Conservation (phyloP, 805 yeast species). For the Kazachstania kunashirensis region DNA sequence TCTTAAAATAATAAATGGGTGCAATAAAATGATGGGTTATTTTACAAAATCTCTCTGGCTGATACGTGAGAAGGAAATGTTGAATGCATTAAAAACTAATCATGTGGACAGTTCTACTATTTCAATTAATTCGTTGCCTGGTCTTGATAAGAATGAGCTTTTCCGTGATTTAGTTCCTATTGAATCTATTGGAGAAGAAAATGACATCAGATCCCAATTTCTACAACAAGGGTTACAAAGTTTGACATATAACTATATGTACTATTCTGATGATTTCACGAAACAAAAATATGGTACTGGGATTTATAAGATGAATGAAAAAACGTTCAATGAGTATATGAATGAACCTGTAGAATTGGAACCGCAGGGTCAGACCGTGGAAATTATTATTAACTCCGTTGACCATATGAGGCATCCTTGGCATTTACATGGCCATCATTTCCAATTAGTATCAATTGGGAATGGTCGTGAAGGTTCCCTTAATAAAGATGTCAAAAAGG, state of each 20-base stretch:
- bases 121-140: slow-evolving; percentile 35
- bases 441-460: slow-evolving; percentile 42
- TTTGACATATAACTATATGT: slow-evolving; percentile 39
- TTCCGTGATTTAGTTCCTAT: slow-evolving; percentile 16
- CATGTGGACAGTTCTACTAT: neutral
- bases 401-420: slow-evolving; percentile 63
- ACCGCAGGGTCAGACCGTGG: slow-evolving; percentile 38
- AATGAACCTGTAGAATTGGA: slow-evolving; percentile 31
- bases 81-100: neutral
- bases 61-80: slow-evolving; percentile 2
- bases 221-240: slow-evolving; percentile 13
- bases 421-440: slow-evolving; percentile 53
- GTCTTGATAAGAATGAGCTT: slow-evolving; percentile 14
- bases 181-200: too few relatives aligned
- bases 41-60: slow-evolving; percentile 27
- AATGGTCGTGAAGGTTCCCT: slow-evolving; percentile 35
- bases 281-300: slow-evolving; percentile 33
- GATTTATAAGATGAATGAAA: slow-evolving; percentile 41
- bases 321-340: slow-evolving; percentile 49
- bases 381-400: slow-evolving; percentile 52
- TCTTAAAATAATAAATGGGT: slow-evolving; percentile 36
- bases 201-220: slow-evolving; percentile 1
- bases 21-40: slow-evolving; percentile 45
- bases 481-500: slow-evolving; percentile 28
- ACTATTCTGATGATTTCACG: slow-evolving; percentile 29